Evolutionary conservation across 441 rosid genomes (phyloP), one percentile per base, ranked within the genome.

Genomic region (Melastoma candidum): DNA sequence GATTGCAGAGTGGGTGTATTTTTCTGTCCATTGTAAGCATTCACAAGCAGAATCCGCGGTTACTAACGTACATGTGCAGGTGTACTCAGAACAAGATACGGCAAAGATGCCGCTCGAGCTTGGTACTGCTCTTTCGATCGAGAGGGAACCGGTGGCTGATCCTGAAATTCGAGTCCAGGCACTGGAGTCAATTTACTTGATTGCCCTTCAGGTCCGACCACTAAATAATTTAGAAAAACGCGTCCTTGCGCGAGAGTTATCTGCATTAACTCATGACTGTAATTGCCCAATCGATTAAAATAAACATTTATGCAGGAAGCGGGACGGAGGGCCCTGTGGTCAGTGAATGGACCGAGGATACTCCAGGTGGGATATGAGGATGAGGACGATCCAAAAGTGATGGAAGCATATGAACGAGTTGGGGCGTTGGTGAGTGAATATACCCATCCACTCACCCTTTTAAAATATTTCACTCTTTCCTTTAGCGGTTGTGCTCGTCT

Each of bases 21-120:
- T 17, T 17, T 17, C 22, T 36, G 41, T 36, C 41, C 41, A 36
- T 36, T 9, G 41, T 6, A 1, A 36, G 8, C 41, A 36, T 36
- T 7, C 41, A 36, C 41, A 36, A 36, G 7, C 41, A 36, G 6
- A 9, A 36, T 36, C 41, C 41, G 1, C 8, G 41, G 8, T 4
- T 4, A 36, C 8, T 36, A 9, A 6, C 8, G 41, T 36, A 58
- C 54, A 59, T 55, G 45, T 26, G 54, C 74, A 85, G 95, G 63
- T 77, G 52, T 87, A 81, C 62, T 68, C 67, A 51, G 83, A 80
- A 70, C 67, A 83, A 63, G 95, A 83, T 58, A 64, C 74, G 36
- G 74, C 75, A 8, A 87, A 83, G 76, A 85, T 85, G 90, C 94
- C 98, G 27, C 87, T 72, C 54, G 96, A 90, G 73, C 95, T 90